These are phyloP conservation scores for Fusarium setosum DNA, from an alignment of 2,329 filamentous ascomycete genomes.

Conservation along the genomic window DNA sequence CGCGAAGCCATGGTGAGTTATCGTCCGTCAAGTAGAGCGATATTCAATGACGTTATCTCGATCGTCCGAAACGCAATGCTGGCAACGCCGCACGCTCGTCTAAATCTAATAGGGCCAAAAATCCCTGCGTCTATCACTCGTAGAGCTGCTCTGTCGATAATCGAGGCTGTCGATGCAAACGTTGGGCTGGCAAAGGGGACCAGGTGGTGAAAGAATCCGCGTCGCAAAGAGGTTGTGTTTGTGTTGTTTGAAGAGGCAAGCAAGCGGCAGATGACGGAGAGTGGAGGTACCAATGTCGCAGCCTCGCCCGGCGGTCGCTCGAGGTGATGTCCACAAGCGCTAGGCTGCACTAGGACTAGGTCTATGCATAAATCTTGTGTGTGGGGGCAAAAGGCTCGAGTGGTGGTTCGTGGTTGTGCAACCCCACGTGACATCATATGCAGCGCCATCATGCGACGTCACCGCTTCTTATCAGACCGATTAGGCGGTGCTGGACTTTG, in stretches of 20 bases:
- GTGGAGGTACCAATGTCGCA: conserved; percentile 42
- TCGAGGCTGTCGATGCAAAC: not conserved
- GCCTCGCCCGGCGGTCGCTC: conserved; percentile 44
- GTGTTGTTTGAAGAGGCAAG: conserved; percentile 40
- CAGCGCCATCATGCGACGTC: conserved; percentile 37
- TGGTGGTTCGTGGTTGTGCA: conserved; percentile 29
- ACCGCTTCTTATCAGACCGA: not conserved
- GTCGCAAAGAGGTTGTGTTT: conserved; percentile 14
- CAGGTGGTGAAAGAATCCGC: not conserved
- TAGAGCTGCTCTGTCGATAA: not conserved
- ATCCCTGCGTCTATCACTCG: not conserved
- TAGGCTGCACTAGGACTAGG: conserved; percentile 36
- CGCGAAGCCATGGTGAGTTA: conserved; percentile 74
- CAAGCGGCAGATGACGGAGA: conserved; percentile 36
- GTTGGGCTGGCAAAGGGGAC: conserved; percentile 3
- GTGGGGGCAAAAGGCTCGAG: conserved; percentile 2
- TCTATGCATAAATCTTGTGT: conserved; percentile 40
- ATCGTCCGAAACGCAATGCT: conserved; percentile 34
- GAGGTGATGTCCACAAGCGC: conserved; percentile 32
- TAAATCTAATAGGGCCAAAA: conserved; percentile 7
- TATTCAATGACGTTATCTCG: conserved; percentile 48
- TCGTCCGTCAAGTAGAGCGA: conserved; percentile 30
- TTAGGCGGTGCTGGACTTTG: conserved; percentile 12
- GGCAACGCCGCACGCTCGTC: conserved; percentile 18
- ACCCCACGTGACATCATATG: conserved; percentile 46